Conservation (phyloP, 805 yeast genomes). For the Aciculoconidium aculeatum region DNA sequence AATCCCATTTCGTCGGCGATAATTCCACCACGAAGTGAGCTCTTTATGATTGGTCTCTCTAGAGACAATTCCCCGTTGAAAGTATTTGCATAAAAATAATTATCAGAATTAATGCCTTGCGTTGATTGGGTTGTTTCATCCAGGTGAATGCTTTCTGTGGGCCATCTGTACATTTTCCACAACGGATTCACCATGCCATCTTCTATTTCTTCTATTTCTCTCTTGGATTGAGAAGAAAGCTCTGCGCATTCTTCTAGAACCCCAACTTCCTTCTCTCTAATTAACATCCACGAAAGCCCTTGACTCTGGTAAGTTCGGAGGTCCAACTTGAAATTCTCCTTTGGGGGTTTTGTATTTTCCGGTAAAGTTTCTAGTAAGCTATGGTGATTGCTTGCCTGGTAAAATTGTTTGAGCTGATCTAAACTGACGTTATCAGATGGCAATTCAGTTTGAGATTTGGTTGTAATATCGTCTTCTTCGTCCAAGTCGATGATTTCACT, state of each 20-base stretch:
- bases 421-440: conserved; percentile 43
- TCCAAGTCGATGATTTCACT: conserved; percentile 7
- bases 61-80: conserved; percentile 75
- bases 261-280: conserved; percentile 62
- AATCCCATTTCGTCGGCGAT: conserved; percentile 96
- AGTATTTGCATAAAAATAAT: conserved; percentile 65
- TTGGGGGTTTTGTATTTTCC: conserved; percentile 50
- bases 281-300: conserved; percentile 87
- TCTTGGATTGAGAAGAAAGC: conserved; percentile 23
- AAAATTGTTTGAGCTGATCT: conserved; percentile 73
- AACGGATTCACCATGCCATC: conserved; percentile 70
- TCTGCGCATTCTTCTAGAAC: conserved; percentile 27
- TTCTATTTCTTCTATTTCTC: conserved; percentile 22
- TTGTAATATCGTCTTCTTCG: conserved; percentile 6
- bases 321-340: conserved; percentile 45
- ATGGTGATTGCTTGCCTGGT: conserved; percentile 63
- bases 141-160: too few species aligned
- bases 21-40: conserved; percentile 72
- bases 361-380: conserved; percentile 54
- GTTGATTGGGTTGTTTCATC: not conserved
- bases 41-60: conserved; percentile 58
- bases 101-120: conserved; percentile 6
- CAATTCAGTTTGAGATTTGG: conserved; percentile 1
- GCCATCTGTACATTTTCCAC: conserved; percentile 81
- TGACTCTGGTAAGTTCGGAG: conserved; percentile 77